Evolutionary conservation across 192 early-diverging fungal species (phyloP), one percentile per base, ranked within the genome.

Genomic region (Coemansia brasiliensis): DNA sequence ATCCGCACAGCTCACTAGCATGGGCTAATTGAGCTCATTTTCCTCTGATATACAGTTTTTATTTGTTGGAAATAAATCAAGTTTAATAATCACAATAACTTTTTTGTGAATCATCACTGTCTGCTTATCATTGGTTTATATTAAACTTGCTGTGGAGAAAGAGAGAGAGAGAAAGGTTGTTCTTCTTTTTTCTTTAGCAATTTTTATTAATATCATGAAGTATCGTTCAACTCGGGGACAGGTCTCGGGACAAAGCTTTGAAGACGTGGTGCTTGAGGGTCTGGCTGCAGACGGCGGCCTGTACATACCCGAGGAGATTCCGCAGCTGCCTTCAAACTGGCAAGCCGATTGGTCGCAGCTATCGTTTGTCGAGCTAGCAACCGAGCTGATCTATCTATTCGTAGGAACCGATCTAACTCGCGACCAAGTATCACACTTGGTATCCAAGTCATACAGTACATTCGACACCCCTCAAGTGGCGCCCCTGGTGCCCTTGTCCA

Each of bases 211-310:
- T n/a, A n/a, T n/a, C 35, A 98, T 98, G 94, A 81, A 83, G 65
- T 98, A 98, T 63, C 81, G 89, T 60, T 95, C 93, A 11, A 98
- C 96, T 26, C 83, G 96, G 54, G 92, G 92, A 57, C 73, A 86
- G 60, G 82, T 81, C 35, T 61, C 72, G 18, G 83, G 82, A 55
- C 80, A 85, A 54, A 72, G 88, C 38, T 96, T 98, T 61, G 94
- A 95, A 80, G 87, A 91, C 72, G 92, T 93, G 25, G 93, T 98
- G 29, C 82, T 96, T 52, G 83, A 89, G 41, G 96, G 96, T 32
- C 88, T 97, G 38, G 87, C 94, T 2, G 78, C 88, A 37, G 96
- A 98, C 80, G 96, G 96, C 37, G 95, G 96, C 21, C 85, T 98
- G 29, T 97, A 90, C 78, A 92, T 98, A 52, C 96, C 96, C 20